These are phyloP conservation scores for Corynespora cassiicola DNA, from an alignment of 2,329 filamentous ascomycete genomes.

Conservation along the genomic window DNA sequence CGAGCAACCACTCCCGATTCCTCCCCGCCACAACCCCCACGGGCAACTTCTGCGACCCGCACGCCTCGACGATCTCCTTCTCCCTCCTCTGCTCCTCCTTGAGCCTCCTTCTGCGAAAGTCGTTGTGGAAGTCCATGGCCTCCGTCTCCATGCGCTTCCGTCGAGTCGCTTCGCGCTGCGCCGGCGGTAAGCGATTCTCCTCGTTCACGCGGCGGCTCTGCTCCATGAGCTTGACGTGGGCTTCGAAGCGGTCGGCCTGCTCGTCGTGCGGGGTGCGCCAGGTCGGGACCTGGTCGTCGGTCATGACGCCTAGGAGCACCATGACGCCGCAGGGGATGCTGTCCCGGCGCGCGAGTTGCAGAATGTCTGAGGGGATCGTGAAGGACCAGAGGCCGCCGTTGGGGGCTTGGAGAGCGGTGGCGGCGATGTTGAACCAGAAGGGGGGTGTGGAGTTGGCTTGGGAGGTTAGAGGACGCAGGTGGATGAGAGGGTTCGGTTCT, in stretches of 20 bases:
- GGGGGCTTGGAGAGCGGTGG: constrained; percentile 60
- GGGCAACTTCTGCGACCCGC: constrained; percentile 25
- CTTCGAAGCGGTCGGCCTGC: constrained; percentile 23
- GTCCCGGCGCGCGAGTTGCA: constrained; percentile 59
- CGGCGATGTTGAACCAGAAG: constrained; percentile 64
- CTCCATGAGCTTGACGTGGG: constrained; percentile 24
- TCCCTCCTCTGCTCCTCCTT: constrained; percentile 22
- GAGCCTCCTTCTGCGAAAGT: constrained; percentile 15
- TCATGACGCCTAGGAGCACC: constrained; percentile 60
- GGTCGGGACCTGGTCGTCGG: constrained; percentile 60
- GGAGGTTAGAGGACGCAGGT: constrained; percentile 16
- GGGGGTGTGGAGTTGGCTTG: constrained; percentile 40
- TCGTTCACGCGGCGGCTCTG: constrained; percentile 19
- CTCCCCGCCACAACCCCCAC: constrained; percentile 23
- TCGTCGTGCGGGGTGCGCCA: constrained; percentile 52
- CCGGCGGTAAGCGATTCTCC: constrained; percentile 24
- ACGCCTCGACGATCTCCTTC: constrained; percentile 23
- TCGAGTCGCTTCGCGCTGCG: constrained; percentile 21
- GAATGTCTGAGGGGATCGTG: constrained; percentile 60
- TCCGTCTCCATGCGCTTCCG: constrained; percentile 18
- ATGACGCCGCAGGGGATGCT: constrained; percentile 66
- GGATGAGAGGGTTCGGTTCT: constrained; percentile 16
- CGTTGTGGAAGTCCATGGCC: constrained; percentile 25
- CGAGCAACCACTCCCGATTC: constrained; percentile 19
- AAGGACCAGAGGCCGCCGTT: constrained; percentile 68